Evolutionary conservation across 2,329 filamentous ascomycete genomes (phyloP).

Genomic region (Lachnellula arida): DNA sequence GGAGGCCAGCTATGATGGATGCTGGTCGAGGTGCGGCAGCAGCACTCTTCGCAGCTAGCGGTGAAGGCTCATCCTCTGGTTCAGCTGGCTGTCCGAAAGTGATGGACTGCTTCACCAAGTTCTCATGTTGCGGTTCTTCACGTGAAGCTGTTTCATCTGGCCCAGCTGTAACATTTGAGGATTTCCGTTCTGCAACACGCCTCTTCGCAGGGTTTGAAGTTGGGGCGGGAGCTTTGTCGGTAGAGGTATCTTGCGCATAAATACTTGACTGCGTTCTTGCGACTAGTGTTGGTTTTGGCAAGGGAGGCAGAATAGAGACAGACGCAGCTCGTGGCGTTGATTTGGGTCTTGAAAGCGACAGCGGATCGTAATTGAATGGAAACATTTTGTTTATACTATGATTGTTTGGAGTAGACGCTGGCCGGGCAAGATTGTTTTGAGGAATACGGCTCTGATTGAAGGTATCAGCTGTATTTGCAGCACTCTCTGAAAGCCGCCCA

Average conservation of each 20-base stretch:
- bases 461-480: background rate
- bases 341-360: constrained; percentile 14
- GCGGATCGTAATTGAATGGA: background rate
- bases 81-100: background rate
- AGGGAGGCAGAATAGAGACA: constrained; percentile 14
- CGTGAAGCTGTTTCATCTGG: background rate
- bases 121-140: background rate
- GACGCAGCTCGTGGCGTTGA: constrained; percentile 5
- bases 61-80: constrained; percentile 13
- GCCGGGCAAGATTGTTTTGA: constrained; percentile 1
- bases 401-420: constrained; percentile 13
- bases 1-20: constrained; percentile 13
- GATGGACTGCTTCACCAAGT: background rate
- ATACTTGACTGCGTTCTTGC: constrained; percentile 3
- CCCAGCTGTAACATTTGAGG: no score
- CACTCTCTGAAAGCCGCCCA: background rate
- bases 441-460: background rate
- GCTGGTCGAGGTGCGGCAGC: constrained; percentile 7
- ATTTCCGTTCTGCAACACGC: constrained; percentile 13
- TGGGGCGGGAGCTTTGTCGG: background rate
- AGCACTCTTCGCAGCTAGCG: constrained; percentile 20
- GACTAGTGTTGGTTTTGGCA: constrained; percentile 24
- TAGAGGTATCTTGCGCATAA: background rate
- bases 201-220: constrained; percentile 12
- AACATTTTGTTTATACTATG: background rate